Conservation (phyloP, 2,329 filamentous ascomycete genomes). For the Trichoderma sp. region DNA sequence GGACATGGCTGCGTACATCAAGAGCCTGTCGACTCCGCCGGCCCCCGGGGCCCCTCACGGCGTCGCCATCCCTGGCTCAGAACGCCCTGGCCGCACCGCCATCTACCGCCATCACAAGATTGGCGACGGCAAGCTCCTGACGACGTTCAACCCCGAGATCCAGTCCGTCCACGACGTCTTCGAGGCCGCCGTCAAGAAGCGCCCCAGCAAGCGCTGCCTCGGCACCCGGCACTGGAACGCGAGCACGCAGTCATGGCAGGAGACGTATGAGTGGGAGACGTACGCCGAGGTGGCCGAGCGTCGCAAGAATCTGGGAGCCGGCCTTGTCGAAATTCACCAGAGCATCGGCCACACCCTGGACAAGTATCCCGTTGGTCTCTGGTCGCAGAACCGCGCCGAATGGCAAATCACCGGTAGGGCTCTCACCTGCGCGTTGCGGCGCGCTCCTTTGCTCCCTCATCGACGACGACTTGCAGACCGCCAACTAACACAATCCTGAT, state of each 20-base stretch:
- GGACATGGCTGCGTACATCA: slow-evolving; percentile 46
- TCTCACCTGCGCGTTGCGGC: background rate
- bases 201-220: slow-evolving; percentile 71
- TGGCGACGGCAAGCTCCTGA: slow-evolving; percentile 69
- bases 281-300: slow-evolving; percentile 79
- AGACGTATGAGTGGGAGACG: slow-evolving; percentile 79
- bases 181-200: slow-evolving; percentile 64
- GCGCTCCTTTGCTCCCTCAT: background rate
- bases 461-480: background rate
- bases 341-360: slow-evolving; percentile 63
- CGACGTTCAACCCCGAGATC: slow-evolving; percentile 70
- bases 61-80: slow-evolving; percentile 73
- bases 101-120: slow-evolving; percentile 85
- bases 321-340: slow-evolving; percentile 79
- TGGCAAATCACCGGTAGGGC: slow-evolving; percentile 77
- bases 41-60: slow-evolving; percentile 78
- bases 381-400: slow-evolving; percentile 83
- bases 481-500: background rate
- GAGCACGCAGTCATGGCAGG: slow-evolving; percentile 69
- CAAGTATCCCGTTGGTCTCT: slow-evolving; percentile 77
- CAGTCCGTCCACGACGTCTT: slow-evolving; percentile 80
- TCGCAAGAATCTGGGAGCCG: slow-evolving; percentile 81
- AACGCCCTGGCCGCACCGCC: slow-evolving; percentile 69
- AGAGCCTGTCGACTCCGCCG: slow-evolving; percentile 63
- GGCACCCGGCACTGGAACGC: slow-evolving; percentile 81